Evolutionary conservation across 371 early-diverging fungal genomes (phyloP).

Genomic region (Umbelopsis sp.): DNA sequence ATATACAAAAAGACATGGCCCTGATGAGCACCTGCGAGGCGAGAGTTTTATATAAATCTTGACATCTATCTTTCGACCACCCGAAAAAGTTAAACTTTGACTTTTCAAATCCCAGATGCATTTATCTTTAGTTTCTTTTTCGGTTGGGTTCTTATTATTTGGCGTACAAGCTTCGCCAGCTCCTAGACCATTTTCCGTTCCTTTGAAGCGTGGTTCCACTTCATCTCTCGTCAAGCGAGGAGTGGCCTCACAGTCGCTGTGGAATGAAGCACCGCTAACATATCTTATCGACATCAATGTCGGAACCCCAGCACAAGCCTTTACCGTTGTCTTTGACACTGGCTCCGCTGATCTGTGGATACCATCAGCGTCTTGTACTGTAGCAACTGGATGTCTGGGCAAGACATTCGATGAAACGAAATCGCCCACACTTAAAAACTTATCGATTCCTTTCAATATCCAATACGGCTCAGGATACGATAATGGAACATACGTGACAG

Average conservation of each 20-base stretch:
- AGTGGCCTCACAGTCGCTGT: neutral
- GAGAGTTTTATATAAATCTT: too few relatives aligned
- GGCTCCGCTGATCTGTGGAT: conserved; percentile 59
- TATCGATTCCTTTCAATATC: conserved; percentile 53
- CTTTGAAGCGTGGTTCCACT: neutral
- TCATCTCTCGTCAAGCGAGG: neutral
- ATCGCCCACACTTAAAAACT: conserved; percentile 54
- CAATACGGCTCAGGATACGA: conserved; percentile 65
- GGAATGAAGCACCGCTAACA: neutral
- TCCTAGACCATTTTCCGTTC: neutral
- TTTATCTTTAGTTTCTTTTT: neutral
- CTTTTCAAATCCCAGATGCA: neutral
- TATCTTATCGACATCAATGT: conserved; percentile 60
- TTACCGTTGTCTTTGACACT: conserved; percentile 88
- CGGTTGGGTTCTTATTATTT: neutral
- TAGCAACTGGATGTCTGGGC: conserved; percentile 32
- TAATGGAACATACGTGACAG: conserved; percentile 56
- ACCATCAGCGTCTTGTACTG: conserved; percentile 35
- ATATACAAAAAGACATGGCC: too few relatives aligned
- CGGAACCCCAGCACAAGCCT: conserved; percentile 89
- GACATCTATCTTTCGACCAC: too few relatives aligned
- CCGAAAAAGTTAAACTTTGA: neutral
- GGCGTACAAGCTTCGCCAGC: neutral
- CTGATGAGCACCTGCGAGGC: too few relatives aligned
- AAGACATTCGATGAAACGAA: conserved; percentile 47